These are phyloP conservation scores for Penicillium silybi DNA, from an alignment of 495 filamentous ascomycete species.

Conservation along the genomic window DNA sequence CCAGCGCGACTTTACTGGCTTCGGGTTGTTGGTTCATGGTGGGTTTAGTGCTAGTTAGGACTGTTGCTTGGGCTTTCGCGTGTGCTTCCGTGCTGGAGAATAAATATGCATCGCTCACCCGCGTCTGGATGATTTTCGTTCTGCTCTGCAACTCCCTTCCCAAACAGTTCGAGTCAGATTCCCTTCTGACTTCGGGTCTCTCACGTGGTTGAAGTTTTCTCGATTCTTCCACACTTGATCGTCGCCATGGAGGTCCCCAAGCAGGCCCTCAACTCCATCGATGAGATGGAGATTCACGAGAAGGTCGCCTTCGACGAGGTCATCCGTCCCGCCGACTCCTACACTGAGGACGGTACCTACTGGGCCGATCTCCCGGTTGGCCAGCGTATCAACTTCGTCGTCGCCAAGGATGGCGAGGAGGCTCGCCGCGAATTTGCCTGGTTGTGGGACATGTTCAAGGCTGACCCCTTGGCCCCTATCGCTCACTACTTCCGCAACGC, in stretches of 20 bases:
- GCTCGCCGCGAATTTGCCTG: conserved; percentile 52
- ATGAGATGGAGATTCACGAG: conserved; percentile 58
- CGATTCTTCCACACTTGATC: background rate
- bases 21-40: background rate
- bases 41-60: conserved; percentile 1
- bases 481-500: conserved; percentile 79
- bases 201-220: background rate
- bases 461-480: conserved; percentile 72
- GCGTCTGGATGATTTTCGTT: background rate
- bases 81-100: background rate
- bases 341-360: conserved; percentile 70
- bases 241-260: conserved; percentile 13
- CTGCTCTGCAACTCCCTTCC: background rate
- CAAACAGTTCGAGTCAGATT: background rate
- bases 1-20: background rate
- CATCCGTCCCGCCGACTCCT: conserved; percentile 76
- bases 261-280: conserved; percentile 40
- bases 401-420: conserved; percentile 60
- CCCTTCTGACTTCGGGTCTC: background rate
- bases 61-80: background rate
- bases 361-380: conserved; percentile 75
- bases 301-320: conserved; percentile 66
- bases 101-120: background rate
- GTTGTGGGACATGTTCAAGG: conserved; percentile 71
- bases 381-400: conserved; percentile 65